Evolutionary conservation across 2,329 filamentous ascomycete species (phyloP).

Genomic region (Knufia fluminis): DNA sequence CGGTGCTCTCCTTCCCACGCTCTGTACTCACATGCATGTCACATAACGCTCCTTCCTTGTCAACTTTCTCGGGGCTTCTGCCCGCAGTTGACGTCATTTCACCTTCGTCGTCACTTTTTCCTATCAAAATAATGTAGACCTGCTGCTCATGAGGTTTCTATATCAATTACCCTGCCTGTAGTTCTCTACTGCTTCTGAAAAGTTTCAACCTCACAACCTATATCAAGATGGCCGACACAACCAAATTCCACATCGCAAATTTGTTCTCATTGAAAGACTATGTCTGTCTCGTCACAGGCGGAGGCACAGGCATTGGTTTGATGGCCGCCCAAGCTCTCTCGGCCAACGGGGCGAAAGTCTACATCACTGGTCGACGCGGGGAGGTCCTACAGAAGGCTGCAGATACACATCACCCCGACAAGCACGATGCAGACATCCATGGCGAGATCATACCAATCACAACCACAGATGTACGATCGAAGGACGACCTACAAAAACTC

Average conservation of each 20-base stretch:
- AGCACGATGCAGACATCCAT: slow-evolving; percentile 24
- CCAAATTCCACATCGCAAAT: slow-evolving; percentile 23
- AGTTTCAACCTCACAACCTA: background rate
- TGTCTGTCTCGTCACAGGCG: slow-evolving; percentile 27
- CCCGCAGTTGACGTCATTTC: no score
- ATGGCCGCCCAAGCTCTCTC: slow-evolving; percentile 27
- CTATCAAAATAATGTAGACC: no score
- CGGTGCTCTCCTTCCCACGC: no score
- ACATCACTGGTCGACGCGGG: slow-evolving; percentile 26
- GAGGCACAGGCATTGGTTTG: slow-evolving; percentile 26
- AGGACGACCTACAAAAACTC: slow-evolving; percentile 48
- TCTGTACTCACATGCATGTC: no score
- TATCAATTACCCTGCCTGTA: no score
- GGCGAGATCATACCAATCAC: slow-evolving; percentile 47
- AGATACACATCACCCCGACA: slow-evolving; percentile 31
- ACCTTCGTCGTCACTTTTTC: no score
- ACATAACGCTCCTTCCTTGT: no score
- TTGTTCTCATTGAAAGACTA: slow-evolving; percentile 26
- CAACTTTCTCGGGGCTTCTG: no score
- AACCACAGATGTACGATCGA: slow-evolving; percentile 53
- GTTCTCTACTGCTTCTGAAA: background rate
- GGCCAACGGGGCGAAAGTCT: slow-evolving; percentile 27
- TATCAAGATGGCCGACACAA: slow-evolving; percentile 4
- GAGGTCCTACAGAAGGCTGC: slow-evolving; percentile 29
- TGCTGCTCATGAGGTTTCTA: no score